These are phyloP conservation scores for Lanmaoa pseudosensibilis DNA, from an alignment of 768 basidiomycete genomes.

Conservation along the genomic window DNA sequence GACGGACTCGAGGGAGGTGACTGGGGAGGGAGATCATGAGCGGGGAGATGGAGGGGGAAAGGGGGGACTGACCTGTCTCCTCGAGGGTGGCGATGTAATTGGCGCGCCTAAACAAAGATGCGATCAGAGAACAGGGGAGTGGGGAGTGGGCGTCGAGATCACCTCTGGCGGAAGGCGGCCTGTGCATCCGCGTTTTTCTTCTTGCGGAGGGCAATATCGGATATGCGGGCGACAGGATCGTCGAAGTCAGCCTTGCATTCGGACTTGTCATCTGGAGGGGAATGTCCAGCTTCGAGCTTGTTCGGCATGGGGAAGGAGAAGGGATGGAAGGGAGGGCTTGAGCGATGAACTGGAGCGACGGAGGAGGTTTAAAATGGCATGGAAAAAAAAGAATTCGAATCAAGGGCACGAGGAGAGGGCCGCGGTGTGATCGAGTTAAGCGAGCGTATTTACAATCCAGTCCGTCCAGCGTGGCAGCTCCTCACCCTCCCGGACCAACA, in stretches of 20 bases:
- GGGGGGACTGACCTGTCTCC: constrained; percentile 57
- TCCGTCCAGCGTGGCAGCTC: constrained; percentile 29
- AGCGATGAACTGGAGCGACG: constrained; percentile 16
- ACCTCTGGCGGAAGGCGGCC: constrained; percentile 76
- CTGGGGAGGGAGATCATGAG: constrained; percentile 38
- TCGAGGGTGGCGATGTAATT: constrained; percentile 88
- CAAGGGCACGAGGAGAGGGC: constrained; percentile 63
- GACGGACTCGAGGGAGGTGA: constrained; percentile 82
- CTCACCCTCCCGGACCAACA: constrained; percentile 1
- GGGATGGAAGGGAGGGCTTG: constrained; percentile 7
- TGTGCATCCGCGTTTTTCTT: constrained; percentile 91
- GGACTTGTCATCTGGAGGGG: constrained; percentile 38
- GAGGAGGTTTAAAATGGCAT: constrained; percentile 56
- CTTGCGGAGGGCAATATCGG: constrained; percentile 73
- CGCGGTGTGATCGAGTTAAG: constrained; percentile 41
- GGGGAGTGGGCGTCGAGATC: constrained; percentile 5
- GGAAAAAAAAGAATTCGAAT: constrained; percentile 65
- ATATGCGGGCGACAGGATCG: constrained; percentile 43
- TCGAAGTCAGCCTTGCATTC: constrained; percentile 39
- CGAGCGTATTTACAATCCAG: constrained; percentile 39
- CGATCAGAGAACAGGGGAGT: constrained; percentile 22
- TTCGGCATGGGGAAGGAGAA: constrained; percentile 27
- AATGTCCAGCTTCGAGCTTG: constrained; percentile 27
- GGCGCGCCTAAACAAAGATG: constrained; percentile 47
- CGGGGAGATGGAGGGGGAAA: background rate